These are phyloP conservation scores for Phialocephala sp. DNA, from an alignment of 2,329 filamentous ascomycete species.

Conservation along the genomic window DNA sequence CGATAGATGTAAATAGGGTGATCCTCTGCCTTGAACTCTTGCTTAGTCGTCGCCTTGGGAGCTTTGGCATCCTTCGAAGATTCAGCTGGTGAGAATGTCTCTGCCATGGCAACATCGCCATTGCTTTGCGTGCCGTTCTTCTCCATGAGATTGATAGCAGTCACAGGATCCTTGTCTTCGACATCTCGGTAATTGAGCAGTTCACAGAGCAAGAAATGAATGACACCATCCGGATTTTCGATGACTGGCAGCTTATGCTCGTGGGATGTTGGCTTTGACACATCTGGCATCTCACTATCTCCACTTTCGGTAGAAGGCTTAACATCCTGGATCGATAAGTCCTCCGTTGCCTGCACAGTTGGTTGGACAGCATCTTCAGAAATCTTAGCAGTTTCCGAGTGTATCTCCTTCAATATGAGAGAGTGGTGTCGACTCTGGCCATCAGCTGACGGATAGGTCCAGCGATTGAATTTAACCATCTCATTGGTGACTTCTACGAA, in stretches of 20 bases:
- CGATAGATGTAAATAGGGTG: slow-evolving; percentile 97
- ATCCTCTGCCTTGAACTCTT: slow-evolving; percentile 85
- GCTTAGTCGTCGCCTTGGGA: slow-evolving; percentile 69
- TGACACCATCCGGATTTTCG: slow-evolving; percentile 91
- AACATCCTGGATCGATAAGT: slow-evolving; percentile 51
- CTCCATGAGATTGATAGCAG: slow-evolving; percentile 26
- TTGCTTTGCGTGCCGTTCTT: slow-evolving; percentile 27
- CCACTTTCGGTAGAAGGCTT: slow-evolving; percentile 64
- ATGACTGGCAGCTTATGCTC: slow-evolving; percentile 84
- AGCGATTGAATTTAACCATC: slow-evolving; percentile 75
- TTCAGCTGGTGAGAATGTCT: slow-evolving; percentile 43
- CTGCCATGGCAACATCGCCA: slow-evolving; percentile 38
- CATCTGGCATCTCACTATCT: slow-evolving; percentile 67
- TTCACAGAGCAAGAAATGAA: slow-evolving; percentile 93
- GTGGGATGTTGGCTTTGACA: slow-evolving; percentile 60
- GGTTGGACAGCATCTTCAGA: slow-evolving; percentile 41
- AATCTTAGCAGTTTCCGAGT: slow-evolving; percentile 26
- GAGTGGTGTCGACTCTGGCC: slow-evolving; percentile 51
- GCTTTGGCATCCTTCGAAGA: slow-evolving; percentile 37
- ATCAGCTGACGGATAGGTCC: slow-evolving; percentile 48
- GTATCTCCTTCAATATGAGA: slow-evolving; percentile 40
- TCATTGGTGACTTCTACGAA: slow-evolving; percentile 91
- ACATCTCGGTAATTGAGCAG: slow-evolving; percentile 91
- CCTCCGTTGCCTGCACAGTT: slow-evolving; percentile 44
- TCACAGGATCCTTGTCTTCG: slow-evolving; percentile 74